A percentile compares a stretch with the other conserved stretches of the same genome.
These are phyloP conservation scores for Meyerozyma carpophila DNA, from an alignment of 1,139 yeast genomes.

Conservation along the genomic window DNA sequence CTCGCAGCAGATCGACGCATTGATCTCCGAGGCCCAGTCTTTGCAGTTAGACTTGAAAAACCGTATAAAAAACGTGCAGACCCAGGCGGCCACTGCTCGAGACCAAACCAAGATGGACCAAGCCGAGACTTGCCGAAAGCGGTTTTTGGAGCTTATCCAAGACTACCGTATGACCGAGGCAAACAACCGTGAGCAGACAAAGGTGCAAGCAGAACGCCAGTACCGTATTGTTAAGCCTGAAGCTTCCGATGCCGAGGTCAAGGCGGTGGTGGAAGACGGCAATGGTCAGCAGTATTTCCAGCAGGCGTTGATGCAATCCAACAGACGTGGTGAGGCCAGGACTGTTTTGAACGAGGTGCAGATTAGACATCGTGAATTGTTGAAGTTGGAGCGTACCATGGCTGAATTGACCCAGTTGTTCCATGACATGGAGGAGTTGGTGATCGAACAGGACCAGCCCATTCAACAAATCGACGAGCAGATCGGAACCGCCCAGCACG, in stretches of 20 bases:
- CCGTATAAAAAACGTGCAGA: conserved; percentile 72
- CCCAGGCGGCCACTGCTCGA: conserved; percentile 53
- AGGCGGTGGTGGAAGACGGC: conserved; percentile 77
- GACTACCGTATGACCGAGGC: conserved; percentile 85
- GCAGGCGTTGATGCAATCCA: conserved; percentile 86
- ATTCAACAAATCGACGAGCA: conserved; percentile 80
- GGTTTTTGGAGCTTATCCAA: conserved; percentile 81
- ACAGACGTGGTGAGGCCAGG: conserved; percentile 95
- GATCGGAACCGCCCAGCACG: conserved; percentile 78
- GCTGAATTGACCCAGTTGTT: conserved; percentile 92
- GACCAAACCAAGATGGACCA: conserved; percentile 84
- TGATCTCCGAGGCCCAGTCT: conserved; percentile 74
- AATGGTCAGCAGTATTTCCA: conserved; percentile 90
- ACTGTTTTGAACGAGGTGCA: conserved; percentile 95
- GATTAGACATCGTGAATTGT: conserved; percentile 90
- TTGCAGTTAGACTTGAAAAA: conserved; percentile 70
- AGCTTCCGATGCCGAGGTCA: conserved; percentile 80
- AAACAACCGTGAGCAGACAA: conserved; percentile 77
- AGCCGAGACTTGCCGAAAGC: conserved; percentile 82
- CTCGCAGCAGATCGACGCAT: conserved; percentile 71
- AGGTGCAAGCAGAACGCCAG: conserved; percentile 89
- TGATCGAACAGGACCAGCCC: conserved; percentile 90
- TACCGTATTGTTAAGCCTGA: conserved; percentile 90
- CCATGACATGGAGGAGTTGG: conserved; percentile 94
- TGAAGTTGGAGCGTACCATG: conserved; percentile 92